Base-by-base conservation (phyloP, 768 basidiomycete genomes). In the Cubamyces lactineus region DNA sequence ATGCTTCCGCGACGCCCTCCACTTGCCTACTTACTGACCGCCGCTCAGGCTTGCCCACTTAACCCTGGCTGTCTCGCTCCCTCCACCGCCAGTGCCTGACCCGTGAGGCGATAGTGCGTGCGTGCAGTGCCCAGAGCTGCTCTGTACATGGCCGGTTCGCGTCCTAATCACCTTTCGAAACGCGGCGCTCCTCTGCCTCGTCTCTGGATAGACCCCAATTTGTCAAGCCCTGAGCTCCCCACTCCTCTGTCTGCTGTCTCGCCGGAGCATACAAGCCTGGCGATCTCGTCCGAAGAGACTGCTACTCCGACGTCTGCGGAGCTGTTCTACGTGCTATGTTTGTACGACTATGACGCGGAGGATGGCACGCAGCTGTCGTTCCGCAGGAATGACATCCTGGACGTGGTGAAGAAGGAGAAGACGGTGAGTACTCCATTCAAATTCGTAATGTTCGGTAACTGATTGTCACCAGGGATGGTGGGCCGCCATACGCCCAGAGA, bases 311-410 rank as follows among this genome's bases (percentile, higher is more conserved):
- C 57, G 30, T 62, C 64, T 23, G 51, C 60, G 43, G 67, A 65
- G 56, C 50, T 81, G 34, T 85, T 81, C 68, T 81, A 81, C 9
- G 87, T 84, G 15, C 70, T 89, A 8, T 89, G 88, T 73, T 75
- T 88, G 71, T 81, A 86, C 69, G 88, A 91, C 73, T 92, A 89
- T 67, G 70, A 77, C 23, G 82, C 88, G 3, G 75, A 80, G 23
- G 91, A 91, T 65, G 73, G 78, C 16, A 81, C 80, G 67, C 84
- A 86, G 58, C 78, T 92, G 17, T 75, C 82, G 3, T 91, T 92
- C 72, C 74, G 73, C 42, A 82, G 83, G 74, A 83, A 84, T 63
- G 90, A 92, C 64, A 82, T 91, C 21, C 74, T 93, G 28, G 81
- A 84, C 23, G 77, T 92, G 53, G 78, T 92, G 47, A 85, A 85